Conservation (phyloP, 306 rosid genomes). For the Cucumis sativus region Cucumber_9930_V3 NC_026661.2:18873001-18873500, state of each 20-base stretch:
- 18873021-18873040: conserved; percentile 54
- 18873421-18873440: conserved; percentile 18
- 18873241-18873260: conserved; percentile 75
- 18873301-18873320: conserved; percentile 34
- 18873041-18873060: conserved; percentile 50
- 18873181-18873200: conserved; percentile 47
- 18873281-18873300: conserved; percentile 54
- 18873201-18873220: conserved; percentile 50
- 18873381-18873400: conserved; percentile 6
- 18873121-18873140: conserved; percentile 23
- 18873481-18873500: conserved; percentile 3
- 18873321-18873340: background rate
- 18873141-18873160: conserved; percentile 31
- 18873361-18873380: background rate
- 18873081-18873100: conserved; percentile 69
- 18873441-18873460: conserved; percentile 31
- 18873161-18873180: conserved; percentile 32
- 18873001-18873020: conserved; percentile 74
- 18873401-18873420: conserved; percentile 14
- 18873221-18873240: conserved; percentile 56
- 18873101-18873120: conserved; percentile 27
- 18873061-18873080: conserved; percentile 54
- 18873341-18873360: background rate
- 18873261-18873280: conserved; percentile 52
- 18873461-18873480: conserved; percentile 60